A percentile compares a stretch with the other conserved stretches of the same genome.
Evolutionary conservation across 2,329 filamentous ascomycete genomes (phyloP).

Genomic region (Fusarium praegraminearum): DNA sequence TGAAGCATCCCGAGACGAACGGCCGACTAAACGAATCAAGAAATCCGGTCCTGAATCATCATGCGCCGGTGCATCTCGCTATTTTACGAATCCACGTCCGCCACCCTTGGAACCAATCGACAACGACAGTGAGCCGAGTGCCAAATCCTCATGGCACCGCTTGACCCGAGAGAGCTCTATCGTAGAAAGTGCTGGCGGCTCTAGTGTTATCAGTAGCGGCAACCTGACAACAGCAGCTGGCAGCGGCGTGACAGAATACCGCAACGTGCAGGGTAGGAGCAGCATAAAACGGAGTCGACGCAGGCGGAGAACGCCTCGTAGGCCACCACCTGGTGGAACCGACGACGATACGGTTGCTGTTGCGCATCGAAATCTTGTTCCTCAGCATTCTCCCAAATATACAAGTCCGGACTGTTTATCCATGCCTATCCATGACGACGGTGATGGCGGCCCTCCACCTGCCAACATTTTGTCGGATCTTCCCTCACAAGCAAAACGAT

Average conservation of each 20-base stretch:
- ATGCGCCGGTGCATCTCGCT: background rate
- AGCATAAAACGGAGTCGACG: conserved; percentile 10
- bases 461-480: conserved; percentile 45
- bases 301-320: conserved; percentile 12
- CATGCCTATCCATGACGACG: background rate
- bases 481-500: conserved; percentile 9
- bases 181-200: conserved; percentile 31
- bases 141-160: conserved; percentile 11
- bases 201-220: conserved; percentile 34
- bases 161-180: conserved; percentile 41
- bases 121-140: conserved; percentile 18
- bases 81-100: conserved; percentile 2
- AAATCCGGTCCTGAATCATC: background rate
- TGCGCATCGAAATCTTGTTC: conserved; percentile 28
- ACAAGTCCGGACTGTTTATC: conserved; percentile 46
- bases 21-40: conserved; percentile 44
- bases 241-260: conserved; percentile 38
- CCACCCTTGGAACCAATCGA: conserved; percentile 25
- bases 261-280: conserved; percentile 29
- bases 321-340: conserved; percentile 2
- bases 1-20: conserved; percentile 21
- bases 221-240: conserved; percentile 12
- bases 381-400: conserved; percentile 9
- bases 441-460: conserved; percentile 36
- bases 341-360: conserved; percentile 31